Conservation (phyloP, 768 basidiomycete genomes). For the Agrocybe praecox region DNA sequence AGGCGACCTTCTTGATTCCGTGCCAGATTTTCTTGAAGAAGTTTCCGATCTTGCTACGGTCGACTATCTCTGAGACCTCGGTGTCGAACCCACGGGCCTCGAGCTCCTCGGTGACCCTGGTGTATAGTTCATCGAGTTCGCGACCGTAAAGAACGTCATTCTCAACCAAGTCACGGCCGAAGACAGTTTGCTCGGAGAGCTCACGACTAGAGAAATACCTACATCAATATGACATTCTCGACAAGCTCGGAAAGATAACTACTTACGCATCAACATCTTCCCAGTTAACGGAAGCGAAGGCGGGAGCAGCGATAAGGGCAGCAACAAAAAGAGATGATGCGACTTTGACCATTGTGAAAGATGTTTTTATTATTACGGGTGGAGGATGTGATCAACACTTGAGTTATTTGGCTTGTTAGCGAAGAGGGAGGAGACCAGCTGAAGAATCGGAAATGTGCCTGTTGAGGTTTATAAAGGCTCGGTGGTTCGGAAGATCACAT, state of each 20-base stretch:
- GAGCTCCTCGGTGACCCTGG: slow-evolving; percentile 15
- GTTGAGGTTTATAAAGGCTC: slow-evolving; percentile 2
- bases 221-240: neutral
- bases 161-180: slow-evolving; percentile 12
- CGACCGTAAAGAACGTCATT: slow-evolving; percentile 5
- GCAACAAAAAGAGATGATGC: slow-evolving; percentile 10
- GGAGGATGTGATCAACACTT: slow-evolving; percentile 17
- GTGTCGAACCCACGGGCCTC: slow-evolving; percentile 8
- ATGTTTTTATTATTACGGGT: neutral
- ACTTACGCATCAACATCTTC: slow-evolving; percentile 16
- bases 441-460: slow-evolving; percentile 3
- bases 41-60: slow-evolving; percentile 2
- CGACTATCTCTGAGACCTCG: neutral
- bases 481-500: neutral
- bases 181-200: slow-evolving; percentile 1
- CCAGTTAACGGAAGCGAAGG: slow-evolving; percentile 14
- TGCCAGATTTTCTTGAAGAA: slow-evolving; percentile 8
- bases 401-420: neutral
- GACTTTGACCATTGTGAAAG: slow-evolving; percentile 18
- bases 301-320: slow-evolving; percentile 16
- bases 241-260: neutral
- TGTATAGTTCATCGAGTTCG: slow-evolving; percentile 16
- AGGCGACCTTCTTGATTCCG: slow-evolving; percentile 8
- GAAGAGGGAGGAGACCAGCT: slow-evolving; percentile 22
- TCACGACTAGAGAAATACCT: slow-evolving; percentile 5